Conservation (phyloP, 169 alveolate genomes). For the Eimeria maxima region DNA sequence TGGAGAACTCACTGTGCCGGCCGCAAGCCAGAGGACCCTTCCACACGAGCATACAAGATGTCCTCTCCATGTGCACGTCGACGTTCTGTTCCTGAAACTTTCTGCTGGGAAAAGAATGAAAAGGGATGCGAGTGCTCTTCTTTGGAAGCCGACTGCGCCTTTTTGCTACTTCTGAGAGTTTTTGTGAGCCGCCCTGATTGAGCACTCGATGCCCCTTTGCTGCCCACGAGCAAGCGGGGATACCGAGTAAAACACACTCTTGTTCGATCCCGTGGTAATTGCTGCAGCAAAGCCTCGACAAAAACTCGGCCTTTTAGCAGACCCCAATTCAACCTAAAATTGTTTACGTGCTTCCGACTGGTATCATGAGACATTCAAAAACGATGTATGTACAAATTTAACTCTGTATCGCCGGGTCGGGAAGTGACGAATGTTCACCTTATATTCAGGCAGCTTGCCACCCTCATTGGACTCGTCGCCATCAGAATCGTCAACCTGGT, state of each 20-base stretch:
- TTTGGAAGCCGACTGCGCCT: background rate
- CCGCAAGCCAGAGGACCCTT: slow-evolving; percentile 66
- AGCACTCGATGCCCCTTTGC: background rate
- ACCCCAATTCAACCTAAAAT: background rate
- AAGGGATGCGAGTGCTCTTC: slow-evolving; percentile 51
- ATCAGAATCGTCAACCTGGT: slow-evolving; percentile 21
- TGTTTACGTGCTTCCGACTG: background rate
- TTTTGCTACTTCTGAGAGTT: background rate
- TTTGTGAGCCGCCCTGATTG: background rate
- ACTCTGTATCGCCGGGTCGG: background rate
- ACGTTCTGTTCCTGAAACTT: slow-evolving; percentile 77
- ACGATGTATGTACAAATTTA: background rate
- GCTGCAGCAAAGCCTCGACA: slow-evolving; percentile 20
- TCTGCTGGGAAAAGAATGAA: slow-evolving; percentile 72
- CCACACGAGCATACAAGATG: slow-evolving; percentile 64
- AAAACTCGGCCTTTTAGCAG: background rate
- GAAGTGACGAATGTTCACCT: background rate
- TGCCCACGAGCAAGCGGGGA: slow-evolving; percentile 46
- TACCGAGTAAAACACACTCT: slow-evolving; percentile 36
- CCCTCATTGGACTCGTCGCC: background rate
- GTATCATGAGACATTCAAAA: background rate
- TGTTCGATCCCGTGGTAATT: slow-evolving; percentile 16
- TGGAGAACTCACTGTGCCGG: slow-evolving; percentile 72
- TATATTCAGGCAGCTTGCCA: background rate
- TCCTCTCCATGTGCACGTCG: slow-evolving; percentile 46